Conservation (phyloP, 1,139 yeast species). For the Candida albicans region DNA sequence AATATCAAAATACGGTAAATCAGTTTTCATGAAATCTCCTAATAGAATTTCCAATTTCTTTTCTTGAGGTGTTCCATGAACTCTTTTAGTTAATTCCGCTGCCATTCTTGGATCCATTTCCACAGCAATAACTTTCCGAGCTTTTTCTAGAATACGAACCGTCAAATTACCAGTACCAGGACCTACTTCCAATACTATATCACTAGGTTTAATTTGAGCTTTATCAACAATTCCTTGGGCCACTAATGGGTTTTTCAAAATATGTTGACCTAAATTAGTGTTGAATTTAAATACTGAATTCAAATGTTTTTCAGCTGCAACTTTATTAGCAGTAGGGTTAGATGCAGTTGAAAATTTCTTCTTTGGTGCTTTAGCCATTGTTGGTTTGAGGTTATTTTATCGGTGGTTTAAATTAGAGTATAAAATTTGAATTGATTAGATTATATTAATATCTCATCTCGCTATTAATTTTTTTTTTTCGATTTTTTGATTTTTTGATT, state of each 20-base stretch:
- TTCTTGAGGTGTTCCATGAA: conserved; percentile 92
- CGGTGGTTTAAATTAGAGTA: no score
- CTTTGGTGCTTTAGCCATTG: conserved; percentile 57
- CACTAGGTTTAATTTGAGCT: conserved; percentile 90
- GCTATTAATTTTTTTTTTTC: no score
- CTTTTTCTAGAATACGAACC: conserved; percentile 87
- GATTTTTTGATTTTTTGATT: no score
- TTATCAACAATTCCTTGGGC: conserved; percentile 98
- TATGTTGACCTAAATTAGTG: conserved; percentile 96
- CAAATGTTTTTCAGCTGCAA: conserved; percentile 66
- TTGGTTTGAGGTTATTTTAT: neutral
- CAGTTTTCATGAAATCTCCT: conserved; percentile 96
- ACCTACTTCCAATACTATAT: conserved; percentile 92
- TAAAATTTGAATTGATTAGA: no score
- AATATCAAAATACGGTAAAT: conserved; percentile 90
- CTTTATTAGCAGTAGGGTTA: conserved; percentile 48
- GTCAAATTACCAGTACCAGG: conserved; percentile 99
- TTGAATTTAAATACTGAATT: conserved; percentile 93
- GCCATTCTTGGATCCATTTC: conserved; percentile 99
- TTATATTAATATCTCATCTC: no score
- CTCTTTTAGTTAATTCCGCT: conserved; percentile 95
- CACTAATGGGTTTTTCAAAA: conserved; percentile 89
- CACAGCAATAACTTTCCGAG: conserved; percentile 87
- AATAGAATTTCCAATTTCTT: conserved; percentile 86
- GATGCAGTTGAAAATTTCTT: conserved; percentile 49